These are phyloP conservation scores for Neonothopanus nambi DNA, from an alignment of 1,284 basidiomycete species.

Conservation along the genomic window DNA sequence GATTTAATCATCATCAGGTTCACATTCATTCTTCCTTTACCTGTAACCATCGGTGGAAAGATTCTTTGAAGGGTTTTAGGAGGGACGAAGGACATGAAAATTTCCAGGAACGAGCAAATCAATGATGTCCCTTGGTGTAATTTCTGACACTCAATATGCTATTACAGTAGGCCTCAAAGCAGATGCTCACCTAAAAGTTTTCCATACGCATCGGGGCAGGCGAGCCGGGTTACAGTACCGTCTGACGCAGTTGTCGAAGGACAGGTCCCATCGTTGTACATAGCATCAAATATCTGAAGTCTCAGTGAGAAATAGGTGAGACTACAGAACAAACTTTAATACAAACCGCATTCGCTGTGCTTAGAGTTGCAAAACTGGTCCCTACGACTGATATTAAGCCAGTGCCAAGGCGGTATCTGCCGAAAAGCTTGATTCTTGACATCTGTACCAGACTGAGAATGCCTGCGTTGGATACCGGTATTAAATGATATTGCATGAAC, in stretches of 20 bases:
- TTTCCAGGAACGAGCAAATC: constrained; percentile 80
- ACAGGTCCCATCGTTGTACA: constrained; percentile 82
- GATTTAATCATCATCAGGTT: not conserved
- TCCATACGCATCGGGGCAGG: constrained; percentile 83
- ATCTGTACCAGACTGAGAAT: constrained; percentile 78
- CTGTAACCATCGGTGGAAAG: constrained; percentile 83
- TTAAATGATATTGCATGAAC: no score
- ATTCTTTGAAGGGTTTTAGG: constrained; percentile 61
- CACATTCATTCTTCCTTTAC: constrained; percentile 32
- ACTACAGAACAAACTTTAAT: no score
- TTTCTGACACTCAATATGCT: no score
- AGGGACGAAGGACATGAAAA: constrained; percentile 74
- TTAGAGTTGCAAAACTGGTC: constrained; percentile 82
- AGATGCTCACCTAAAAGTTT: constrained; percentile 61
- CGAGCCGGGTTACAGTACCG: constrained; percentile 56
- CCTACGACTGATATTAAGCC: constrained; percentile 83
- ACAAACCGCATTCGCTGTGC: constrained; percentile 68
- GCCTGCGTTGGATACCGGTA: constrained; percentile 37
- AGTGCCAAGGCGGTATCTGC: constrained; percentile 69
- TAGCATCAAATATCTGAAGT: constrained; percentile 56
- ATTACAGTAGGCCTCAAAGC: not conserved
- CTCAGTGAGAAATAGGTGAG: not conserved
- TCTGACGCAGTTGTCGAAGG: constrained; percentile 57
- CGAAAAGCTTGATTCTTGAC: constrained; percentile 62
- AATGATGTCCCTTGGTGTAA: constrained; percentile 77